phyloP scores from a whole-genome alignment of 176 grass and related monocot species.

The Carex scoparia region DNA sequence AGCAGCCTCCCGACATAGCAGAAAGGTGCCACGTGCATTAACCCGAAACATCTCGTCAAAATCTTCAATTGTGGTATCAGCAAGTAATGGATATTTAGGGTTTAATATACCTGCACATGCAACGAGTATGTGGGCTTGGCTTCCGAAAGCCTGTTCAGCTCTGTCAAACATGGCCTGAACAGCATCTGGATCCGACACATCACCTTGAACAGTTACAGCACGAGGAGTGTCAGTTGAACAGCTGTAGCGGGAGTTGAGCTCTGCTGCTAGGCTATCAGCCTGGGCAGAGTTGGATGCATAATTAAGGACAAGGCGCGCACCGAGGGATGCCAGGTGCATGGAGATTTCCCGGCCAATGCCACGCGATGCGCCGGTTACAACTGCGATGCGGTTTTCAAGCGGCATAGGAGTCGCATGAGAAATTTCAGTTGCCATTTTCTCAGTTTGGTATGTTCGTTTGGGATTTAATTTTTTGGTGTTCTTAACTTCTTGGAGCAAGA shows the following conservation, averaged over 20 bases:
- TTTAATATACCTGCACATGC: constrained; percentile 33
- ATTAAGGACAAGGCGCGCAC: constrained; percentile 29
- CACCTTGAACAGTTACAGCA: constrained; percentile 32
- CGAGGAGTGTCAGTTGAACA: not conserved
- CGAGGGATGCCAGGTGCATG: constrained; percentile 37
- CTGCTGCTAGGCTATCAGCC: constrained; percentile 13
- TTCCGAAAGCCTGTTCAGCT: constrained; percentile 31
- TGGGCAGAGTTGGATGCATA: constrained; percentile 27
- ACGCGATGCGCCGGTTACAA: constrained; percentile 45
- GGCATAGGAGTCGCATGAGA: not conserved
- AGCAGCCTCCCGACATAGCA: constrained; percentile 46
- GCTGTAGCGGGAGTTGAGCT: not conserved
- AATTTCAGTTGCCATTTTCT: not conserved
- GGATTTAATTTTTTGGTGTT: not conserved
- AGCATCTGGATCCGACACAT: constrained; percentile 36
- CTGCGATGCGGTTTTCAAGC: constrained; percentile 29
- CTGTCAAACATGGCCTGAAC: constrained; percentile 36
- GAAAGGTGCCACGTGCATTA: constrained; percentile 41
- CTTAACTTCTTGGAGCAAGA: not conserved
- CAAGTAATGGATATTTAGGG: constrained; percentile 31
- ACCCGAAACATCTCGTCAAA: constrained; percentile 40
- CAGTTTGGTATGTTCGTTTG: not conserved
- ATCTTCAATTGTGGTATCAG: constrained; percentile 27
- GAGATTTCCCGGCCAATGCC: constrained; percentile 37
- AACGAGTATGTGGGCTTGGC: constrained; percentile 38